Base-by-base conservation (phyloP, 495 filamentous ascomycete species). In the Extremus antarcticus region DNA sequence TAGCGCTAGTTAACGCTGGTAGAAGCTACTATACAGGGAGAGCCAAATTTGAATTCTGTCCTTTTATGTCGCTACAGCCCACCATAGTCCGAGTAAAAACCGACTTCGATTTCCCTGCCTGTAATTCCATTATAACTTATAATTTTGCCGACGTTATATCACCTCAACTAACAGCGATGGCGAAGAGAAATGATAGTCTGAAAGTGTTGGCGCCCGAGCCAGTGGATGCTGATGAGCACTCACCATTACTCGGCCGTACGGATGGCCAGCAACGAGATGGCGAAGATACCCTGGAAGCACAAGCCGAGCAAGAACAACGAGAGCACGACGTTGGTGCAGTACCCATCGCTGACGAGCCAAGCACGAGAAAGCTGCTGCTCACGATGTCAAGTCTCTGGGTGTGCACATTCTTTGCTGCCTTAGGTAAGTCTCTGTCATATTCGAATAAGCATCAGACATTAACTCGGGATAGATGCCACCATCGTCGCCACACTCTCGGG, bases 401-500 rank as follows among this genome's bases (percentile, higher is more conserved):
- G 2, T 87, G 89, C 23, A 87, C 90, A 3, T 94, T 94, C 63
- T 77, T 94, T 1, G 85, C 86, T 38, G 88, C 90, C 15, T 68
- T 92, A 10, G 79, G 76, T 80, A 70, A 52, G 65, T 20, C 21
- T 41, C 43, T 7, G 24, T 24, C 16, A 11, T 8, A 23, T 10
- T 19, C 40, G n/a, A 46, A 50, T 8, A 22, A 10, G 11, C 16
- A 47, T 47, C n/a, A 25, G 25, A 29, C 29, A 21, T 32, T 2
- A 21, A 25, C 48, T 24, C 55, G n/a, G n/a, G n/a, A n/a, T n/a
- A 76, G 89, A 95, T 67, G 76, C 78, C 3, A 91, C 86, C 15
- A 84, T 95, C 57, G 85, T 95, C 45, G 88, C 89, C 1, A 95
- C 90, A 0, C 76, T 95, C 2, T 82, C 86, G 2, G 88, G 81